Base-by-base conservation (phyloP, 177 flowering plant species). In the Vitis hybrid region DNA sequence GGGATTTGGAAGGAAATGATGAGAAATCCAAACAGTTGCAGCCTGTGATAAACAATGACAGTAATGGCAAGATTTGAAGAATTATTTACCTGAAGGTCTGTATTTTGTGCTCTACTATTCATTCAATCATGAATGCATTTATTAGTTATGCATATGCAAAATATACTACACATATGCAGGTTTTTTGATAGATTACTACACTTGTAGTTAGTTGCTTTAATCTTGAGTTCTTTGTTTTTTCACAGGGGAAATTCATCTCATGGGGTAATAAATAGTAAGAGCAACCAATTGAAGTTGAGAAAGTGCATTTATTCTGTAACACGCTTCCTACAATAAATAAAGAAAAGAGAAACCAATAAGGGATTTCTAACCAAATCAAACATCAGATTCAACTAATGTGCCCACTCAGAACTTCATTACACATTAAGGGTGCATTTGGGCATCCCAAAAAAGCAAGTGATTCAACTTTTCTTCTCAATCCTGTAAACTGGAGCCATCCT, bases 1-100 rank as follows among this genome's bases (percentile, higher is more conserved):
- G 72, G 70, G 86, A 83, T 62, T 2, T 75, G 2, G 88, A 85
- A 52, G 75, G 72, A 32, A 60, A 71, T 59, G 72, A 11, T 4
- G 76, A 70, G 62, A 72, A 72, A 60, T 3, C 69, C 40, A 71
- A 77, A 30, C 69, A 76, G 51, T 21, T 67, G 66, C 68, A 73
- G 56, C 48, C 66, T 14, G 52, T 59, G 32, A 52, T 1, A 3
- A 12, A 40, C 15, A 69, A 67, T 15, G 52, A 14, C 11, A 49
- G 27, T 17, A 58, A 72, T 62, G 66, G 58, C 46, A 79, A 72
- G 65, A 52, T 49, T 62, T 69, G 48, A 78, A 67, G 24, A 48
- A 12, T 40, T 13, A 11, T 27, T 11, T 24, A 13, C 40, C 12
- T 60, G 40, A 60, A 18, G 14, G 35, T 32, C 13, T 35, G 12